Conservation (phyloP, 495 filamentous ascomycete species). For the Parachaetomium inaequale region DNA sequence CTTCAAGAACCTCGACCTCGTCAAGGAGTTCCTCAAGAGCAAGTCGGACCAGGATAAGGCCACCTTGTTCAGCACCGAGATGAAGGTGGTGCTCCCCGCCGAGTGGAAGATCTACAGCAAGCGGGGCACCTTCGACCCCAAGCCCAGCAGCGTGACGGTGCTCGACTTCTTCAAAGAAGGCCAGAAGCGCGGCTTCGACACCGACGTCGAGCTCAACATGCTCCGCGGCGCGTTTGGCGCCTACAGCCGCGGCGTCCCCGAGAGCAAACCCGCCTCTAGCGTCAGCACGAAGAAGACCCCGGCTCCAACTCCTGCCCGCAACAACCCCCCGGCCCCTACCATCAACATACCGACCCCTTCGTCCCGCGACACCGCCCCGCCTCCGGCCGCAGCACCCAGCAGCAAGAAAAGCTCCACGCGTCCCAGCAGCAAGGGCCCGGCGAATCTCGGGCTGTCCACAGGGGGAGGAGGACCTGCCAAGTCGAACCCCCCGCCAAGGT, state of each 20-base stretch:
- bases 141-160: neutral
- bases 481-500: too few species aligned
- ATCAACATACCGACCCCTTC: too few species aligned
- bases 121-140: neutral
- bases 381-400: too few species aligned
- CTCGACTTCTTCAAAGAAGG: conserved; percentile 1
- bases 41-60: neutral
- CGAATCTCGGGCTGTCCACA: too few species aligned
- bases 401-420: too few species aligned
- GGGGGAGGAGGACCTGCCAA: too few species aligned
- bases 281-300: neutral
- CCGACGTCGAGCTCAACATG: neutral
- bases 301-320: neutral
- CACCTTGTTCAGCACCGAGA: conserved; percentile 1
- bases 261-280: too few species aligned
- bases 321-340: too few species aligned
- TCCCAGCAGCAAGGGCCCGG: too few species aligned
- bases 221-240: neutral
- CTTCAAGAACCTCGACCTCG: neutral
- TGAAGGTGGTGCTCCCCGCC: neutral
- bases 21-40: neutral
- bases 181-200: neutral
- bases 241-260: too few species aligned
- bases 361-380: too few species aligned
- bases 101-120: neutral